phyloP scores from a whole-genome alignment of 805 yeast genomes.

The Candida maesae region DNA sequence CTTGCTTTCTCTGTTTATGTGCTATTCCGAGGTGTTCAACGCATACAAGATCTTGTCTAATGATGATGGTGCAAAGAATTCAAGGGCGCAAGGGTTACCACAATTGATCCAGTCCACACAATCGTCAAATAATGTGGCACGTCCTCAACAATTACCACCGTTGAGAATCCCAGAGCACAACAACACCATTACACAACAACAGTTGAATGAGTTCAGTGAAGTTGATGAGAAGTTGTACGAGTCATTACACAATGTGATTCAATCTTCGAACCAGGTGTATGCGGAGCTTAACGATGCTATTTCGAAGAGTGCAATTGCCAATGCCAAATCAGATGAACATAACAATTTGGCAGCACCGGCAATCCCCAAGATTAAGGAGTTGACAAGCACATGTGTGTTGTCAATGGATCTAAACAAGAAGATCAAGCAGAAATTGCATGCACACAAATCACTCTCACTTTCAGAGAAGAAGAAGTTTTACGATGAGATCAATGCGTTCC shows the following conservation, averaged over 20 bases:
- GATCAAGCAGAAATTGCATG: constrained; percentile 48
- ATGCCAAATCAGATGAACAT: constrained; percentile 39
- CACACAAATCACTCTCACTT: constrained; percentile 40
- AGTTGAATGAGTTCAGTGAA: constrained; percentile 37
- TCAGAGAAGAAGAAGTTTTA: constrained; percentile 64
- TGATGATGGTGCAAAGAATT: too few relatives aligned
- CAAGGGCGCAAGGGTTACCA: too few relatives aligned
- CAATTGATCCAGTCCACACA: constrained; percentile 8
- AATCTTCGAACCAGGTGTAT: constrained; percentile 73
- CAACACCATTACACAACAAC: constrained; percentile 22
- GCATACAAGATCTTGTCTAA: constrained; percentile 47
- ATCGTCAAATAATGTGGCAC: constrained; percentile 8
- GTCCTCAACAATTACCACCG: constrained; percentile 23
- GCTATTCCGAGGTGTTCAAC: constrained; percentile 63
- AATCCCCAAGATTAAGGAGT: constrained; percentile 66
- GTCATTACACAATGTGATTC: constrained; percentile 57
- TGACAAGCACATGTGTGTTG: constrained; percentile 70
- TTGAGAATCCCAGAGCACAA: constrained; percentile 22
- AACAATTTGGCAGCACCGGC: constrained; percentile 37
- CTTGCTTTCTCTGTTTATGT: constrained; percentile 55
- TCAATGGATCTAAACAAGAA: constrained; percentile 81
- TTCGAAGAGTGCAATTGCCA: constrained; percentile 56
- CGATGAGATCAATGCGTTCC: constrained; percentile 79
- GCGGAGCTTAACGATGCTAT: constrained; percentile 68
- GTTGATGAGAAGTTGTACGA: constrained; percentile 66